Evolutionary conservation across 2,329 filamentous ascomycete species (phyloP), one percentile per base, ranked within the genome.

Genomic region (Diaporthe nobilis): DNA sequence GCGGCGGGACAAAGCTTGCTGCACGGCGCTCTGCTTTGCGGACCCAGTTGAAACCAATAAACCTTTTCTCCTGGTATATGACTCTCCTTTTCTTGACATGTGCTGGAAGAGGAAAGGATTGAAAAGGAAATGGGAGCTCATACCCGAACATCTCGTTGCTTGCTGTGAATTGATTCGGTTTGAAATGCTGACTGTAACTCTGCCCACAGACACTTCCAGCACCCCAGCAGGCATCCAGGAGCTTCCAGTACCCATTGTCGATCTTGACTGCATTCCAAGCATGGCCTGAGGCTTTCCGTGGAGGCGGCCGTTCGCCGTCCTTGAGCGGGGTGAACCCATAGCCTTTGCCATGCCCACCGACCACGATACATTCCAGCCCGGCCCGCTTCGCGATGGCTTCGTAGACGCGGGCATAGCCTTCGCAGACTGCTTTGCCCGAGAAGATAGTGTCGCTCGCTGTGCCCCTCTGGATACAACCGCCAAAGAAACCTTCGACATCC

Each of bases 211-310:
- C 84, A 77, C 91, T 87, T 2, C 96, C 96, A 0, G 96, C 95
- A 53, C 97, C 97, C 97, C 97, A 99, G 82, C 96, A 98, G 0
- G 94, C 85, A 81, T 99, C 97, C 67, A 98, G 86, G 1, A 98
- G 89, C 84, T 98, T 98, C 96, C 96, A 98, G 78, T 92, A 90
- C 2, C 94, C 95, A 37, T 92, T 90, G 80, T 98, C 96, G 75
- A 98, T 95, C 71, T 92, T 90, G 9, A 98, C 95, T 0, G 94
- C 96, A 81, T 98, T 98, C 97, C 97, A 98, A 0, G 97, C 96
- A 83, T 98, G 96, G 1, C 91, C 90, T 7, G 85, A 88, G 0
- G 90, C 85, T 71, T 92, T 86, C 28, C 88, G 89, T 0, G 91
- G 89, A 2, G 96, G 96, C 0, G 93, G 82, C 0, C 90, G 86